Evolutionary conservation across 345 rosid species (phyloP).

Genomic region (Linum usitatissimum): DNA sequence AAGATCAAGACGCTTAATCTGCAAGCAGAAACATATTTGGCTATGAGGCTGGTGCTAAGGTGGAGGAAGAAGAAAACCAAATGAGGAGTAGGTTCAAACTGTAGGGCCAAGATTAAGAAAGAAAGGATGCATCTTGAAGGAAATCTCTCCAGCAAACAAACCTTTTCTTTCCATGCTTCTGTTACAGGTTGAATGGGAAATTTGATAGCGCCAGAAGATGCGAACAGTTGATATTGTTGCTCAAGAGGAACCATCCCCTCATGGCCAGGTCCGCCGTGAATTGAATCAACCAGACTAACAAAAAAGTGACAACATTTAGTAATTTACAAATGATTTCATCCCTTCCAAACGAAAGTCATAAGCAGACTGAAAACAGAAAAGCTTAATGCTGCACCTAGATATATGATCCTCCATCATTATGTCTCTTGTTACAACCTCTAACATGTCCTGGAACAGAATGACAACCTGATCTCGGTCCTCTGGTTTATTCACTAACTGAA

Average conservation of each 20-base stretch:
- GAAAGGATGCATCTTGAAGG: not conserved
- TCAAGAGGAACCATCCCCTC: slow-evolving; percentile 55
- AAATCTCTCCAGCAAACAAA: slow-evolving; percentile 11
- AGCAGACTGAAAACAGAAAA: not conserved
- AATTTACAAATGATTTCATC: not conserved
- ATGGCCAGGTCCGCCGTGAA: slow-evolving; percentile 57
- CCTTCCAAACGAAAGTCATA: not conserved
- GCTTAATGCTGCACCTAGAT: slow-evolving; percentile 31
- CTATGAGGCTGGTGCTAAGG: not conserved
- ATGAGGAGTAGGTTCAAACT: not conserved
- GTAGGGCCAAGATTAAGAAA: not conserved
- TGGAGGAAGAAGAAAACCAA: not conserved
- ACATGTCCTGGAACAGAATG: slow-evolving; percentile 95
- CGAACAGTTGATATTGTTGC: slow-evolving; percentile 63
- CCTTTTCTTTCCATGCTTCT: slow-evolving; percentile 99
- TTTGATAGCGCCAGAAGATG: slow-evolving; percentile 78
- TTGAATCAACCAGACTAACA: slow-evolving; percentile 57
- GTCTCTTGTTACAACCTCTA: slow-evolving; percentile 87
- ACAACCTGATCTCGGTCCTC: slow-evolving; percentile 84
- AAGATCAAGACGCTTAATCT: slow-evolving; percentile 66
- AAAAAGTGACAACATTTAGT: slow-evolving; percentile 2
- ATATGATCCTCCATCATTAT: slow-evolving; percentile 71
- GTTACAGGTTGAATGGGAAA: slow-evolving; percentile 63
- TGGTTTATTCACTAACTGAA: slow-evolving; percentile 57
- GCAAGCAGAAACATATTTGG: slow-evolving; percentile 9